Evolutionary conservation across 441 rosid species (phyloP).

Genomic region (Erysimum cheiri): DNA sequence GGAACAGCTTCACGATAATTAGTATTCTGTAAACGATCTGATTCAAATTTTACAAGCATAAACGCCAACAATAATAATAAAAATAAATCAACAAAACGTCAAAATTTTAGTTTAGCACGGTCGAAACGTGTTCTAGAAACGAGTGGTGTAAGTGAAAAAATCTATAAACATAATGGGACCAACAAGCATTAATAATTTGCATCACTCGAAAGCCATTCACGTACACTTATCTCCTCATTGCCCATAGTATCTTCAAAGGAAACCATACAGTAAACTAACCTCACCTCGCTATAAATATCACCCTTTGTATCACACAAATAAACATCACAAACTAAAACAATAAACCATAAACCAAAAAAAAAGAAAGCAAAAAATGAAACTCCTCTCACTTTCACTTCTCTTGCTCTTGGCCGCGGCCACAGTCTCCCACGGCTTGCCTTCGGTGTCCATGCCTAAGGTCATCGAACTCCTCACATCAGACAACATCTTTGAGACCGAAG

Average conservation of each 20-base stretch:
- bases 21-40: neutral
- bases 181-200: neutral
- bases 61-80: neutral
- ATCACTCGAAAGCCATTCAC: neutral
- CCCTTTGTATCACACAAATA: neutral
- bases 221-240: constrained; percentile 10
- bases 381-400: no score
- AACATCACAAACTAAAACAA: neutral
- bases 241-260: neutral
- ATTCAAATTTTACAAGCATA: neutral
- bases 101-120: no score
- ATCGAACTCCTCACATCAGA: no score
- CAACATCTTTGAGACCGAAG: no score
- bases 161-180: neutral
- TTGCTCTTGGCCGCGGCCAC: no score
- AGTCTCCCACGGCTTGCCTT: no score
- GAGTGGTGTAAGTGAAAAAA: constrained; percentile 13
- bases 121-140: no score
- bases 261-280: constrained; percentile 16
- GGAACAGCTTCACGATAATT: neutral
- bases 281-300: constrained; percentile 25
- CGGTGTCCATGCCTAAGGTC: no score
- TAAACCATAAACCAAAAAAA: no score
- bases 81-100: no score
- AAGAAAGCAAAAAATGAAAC: no score